These are phyloP conservation scores for Aspergillus olivimuriae DNA, from an alignment of 495 filamentous ascomycete genomes.

Conservation along the genomic window DNA sequence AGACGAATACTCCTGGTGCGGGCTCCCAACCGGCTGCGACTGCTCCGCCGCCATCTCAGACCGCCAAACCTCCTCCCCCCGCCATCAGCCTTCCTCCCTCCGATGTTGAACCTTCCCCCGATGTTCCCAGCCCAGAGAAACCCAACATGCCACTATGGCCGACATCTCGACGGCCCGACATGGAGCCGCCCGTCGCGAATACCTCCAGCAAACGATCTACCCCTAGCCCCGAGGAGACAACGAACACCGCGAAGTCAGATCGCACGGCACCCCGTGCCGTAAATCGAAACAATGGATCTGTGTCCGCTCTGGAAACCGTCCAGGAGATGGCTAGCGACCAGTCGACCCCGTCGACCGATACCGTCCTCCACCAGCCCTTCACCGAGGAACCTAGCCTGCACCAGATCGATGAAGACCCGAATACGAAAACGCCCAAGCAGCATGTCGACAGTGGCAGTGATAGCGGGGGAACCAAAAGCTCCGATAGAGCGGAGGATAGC, in stretches of 20 bases:
- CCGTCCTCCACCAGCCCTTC: conserved; percentile 26
- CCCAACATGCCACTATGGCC: conserved; percentile 58
- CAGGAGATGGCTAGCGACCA: conserved; percentile 79
- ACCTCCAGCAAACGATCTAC: conserved; percentile 37
- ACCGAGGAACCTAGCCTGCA: conserved; percentile 30
- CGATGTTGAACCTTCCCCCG: conserved; percentile 47
- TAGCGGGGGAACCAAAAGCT: conserved; percentile 41
- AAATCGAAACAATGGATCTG: conserved; percentile 57
- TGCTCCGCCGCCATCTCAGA: conserved; percentile 57
- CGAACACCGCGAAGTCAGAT: conserved; percentile 25
- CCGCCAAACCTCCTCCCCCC: conserved; percentile 52
- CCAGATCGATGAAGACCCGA: conserved; percentile 34
- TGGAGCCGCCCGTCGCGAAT: conserved; percentile 33
- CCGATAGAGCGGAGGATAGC: conserved; percentile 31
- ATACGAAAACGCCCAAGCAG: conserved; percentile 27
- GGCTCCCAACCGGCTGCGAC: conserved; percentile 49
- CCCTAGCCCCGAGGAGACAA: conserved; percentile 25
- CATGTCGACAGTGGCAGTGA: conserved; percentile 44
- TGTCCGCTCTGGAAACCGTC: conserved; percentile 80
- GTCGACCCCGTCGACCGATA: conserved; percentile 57
- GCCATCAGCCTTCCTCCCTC: conserved; percentile 43
- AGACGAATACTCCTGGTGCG: conserved; percentile 31
- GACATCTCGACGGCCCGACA: conserved; percentile 35
- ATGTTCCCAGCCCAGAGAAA: conserved; percentile 58
- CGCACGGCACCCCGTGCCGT: conserved; percentile 30